phyloP scores from a whole-genome alignment of 805 yeast genomes.

The Starmerella bombicola region DNA sequence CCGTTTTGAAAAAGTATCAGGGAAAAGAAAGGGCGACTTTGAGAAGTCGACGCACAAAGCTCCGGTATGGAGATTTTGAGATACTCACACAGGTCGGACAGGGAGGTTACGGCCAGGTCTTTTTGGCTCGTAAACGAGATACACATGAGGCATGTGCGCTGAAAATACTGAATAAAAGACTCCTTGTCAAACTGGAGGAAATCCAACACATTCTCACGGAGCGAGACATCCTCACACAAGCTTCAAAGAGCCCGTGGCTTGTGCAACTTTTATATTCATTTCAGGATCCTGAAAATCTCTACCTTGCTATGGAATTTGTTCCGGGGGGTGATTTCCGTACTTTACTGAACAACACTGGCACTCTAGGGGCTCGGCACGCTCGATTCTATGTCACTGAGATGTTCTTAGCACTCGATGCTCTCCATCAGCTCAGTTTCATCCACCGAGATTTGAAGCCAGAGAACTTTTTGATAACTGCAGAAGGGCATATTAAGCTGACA shows the following conservation, averaged over 20 bases:
- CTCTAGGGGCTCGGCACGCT: constrained; percentile 86
- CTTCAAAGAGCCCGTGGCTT: constrained; percentile 89
- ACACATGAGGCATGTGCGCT: constrained; percentile 92
- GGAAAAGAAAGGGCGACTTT: constrained; percentile 75
- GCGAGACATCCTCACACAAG: constrained; percentile 82
- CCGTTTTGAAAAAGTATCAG: constrained; percentile 65
- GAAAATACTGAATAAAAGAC: constrained; percentile 76
- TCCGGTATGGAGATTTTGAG: constrained; percentile 89
- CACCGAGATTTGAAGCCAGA: constrained; percentile 96
- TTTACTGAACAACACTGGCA: constrained; percentile 81
- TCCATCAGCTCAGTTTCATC: constrained; percentile 89
- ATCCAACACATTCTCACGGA: constrained; percentile 92
- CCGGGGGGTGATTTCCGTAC: constrained; percentile 99
- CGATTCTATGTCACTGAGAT: constrained; percentile 90
- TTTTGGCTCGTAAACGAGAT: constrained; percentile 83
- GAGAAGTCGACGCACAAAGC: constrained; percentile 80
- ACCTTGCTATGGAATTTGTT: constrained; percentile 97
- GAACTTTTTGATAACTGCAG: constrained; percentile 75
- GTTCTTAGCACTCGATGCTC: constrained; percentile 88
- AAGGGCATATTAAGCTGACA: constrained; percentile 84
- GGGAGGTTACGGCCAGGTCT: constrained; percentile 99
- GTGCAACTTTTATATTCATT: constrained; percentile 89
- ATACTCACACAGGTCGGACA: constrained; percentile 98
- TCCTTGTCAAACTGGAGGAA: constrained; percentile 80
- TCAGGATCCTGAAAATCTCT: constrained; percentile 81